A percentile compares a stretch with the other conserved stretches of the same genome.
phyloP scores from a whole-genome alignment of 1,284 basidiomycete species.

The Trichosporon sp. region DNA sequence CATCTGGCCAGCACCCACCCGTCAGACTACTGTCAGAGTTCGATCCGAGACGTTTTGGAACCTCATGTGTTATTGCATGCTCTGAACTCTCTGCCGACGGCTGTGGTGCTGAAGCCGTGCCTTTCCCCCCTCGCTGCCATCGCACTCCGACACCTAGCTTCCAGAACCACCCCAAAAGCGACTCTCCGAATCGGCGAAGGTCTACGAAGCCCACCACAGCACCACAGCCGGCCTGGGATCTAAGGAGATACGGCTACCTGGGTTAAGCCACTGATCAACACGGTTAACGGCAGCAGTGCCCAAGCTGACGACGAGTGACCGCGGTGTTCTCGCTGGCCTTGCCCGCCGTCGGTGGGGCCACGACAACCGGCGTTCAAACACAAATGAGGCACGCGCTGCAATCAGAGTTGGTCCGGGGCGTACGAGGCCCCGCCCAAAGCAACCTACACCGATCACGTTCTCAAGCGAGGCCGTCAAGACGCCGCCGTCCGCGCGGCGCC shows the following conservation, averaged over 20 bases:
- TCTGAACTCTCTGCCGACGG: neutral
- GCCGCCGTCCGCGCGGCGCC: too few species aligned
- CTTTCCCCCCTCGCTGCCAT: neutral
- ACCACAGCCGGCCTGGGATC: neutral
- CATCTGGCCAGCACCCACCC: neutral
- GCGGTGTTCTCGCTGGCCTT: neutral
- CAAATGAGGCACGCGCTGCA: neutral
- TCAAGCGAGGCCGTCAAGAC: too few species aligned
- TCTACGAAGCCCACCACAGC: too few species aligned
- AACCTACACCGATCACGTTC: neutral
- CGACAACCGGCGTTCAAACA: neutral
- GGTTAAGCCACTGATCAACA: neutral
- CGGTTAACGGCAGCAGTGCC: neutral
- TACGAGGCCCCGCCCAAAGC: neutral
- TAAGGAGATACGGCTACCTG: neutral
- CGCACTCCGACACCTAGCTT: too few species aligned
- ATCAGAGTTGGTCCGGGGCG: neutral
- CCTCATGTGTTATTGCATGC: neutral
- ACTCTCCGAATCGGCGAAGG: too few species aligned
- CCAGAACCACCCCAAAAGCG: too few species aligned
- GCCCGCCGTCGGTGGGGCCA: neutral
- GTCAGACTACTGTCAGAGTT: too few species aligned
- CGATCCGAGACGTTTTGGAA: too few species aligned
- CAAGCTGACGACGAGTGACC: neutral
- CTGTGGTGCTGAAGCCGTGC: neutral